Evolutionary conservation across 2,329 filamentous ascomycete genomes (phyloP).

Genomic region (Helminthosporium solani): DNA sequence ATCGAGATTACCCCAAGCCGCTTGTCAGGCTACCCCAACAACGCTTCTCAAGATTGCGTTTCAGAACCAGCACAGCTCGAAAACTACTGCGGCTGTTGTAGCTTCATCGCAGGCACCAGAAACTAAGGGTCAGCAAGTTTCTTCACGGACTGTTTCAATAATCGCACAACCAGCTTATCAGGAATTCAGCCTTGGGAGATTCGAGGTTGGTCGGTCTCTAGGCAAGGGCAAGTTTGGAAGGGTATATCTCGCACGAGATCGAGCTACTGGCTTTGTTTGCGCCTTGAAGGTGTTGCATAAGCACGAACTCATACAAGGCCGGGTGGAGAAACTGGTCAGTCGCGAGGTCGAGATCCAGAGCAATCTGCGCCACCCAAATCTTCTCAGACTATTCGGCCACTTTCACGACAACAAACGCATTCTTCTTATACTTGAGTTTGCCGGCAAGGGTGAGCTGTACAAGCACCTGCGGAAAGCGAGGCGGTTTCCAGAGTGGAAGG

Average conservation of each 20-base stretch:
- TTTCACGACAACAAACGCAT: conserved; percentile 87
- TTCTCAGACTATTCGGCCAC: conserved; percentile 79
- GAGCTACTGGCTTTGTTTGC: conserved; percentile 76
- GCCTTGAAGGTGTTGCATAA: conserved; percentile 85
- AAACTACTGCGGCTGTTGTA: neutral
- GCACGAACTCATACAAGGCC: conserved; percentile 74
- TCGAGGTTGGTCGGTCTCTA: conserved; percentile 82
- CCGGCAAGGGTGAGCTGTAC: conserved; percentile 83
- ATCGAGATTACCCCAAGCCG: too few species aligned
- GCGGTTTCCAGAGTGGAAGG: conserved; percentile 81
- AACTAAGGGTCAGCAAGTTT: neutral
- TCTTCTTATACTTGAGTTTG: conserved; percentile 83
- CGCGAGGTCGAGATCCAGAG: conserved; percentile 87
- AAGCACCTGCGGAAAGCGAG: conserved; percentile 78
- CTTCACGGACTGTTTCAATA: neutral
- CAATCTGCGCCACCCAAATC: conserved; percentile 81
- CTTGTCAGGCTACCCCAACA: too few species aligned
- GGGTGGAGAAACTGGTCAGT: conserved; percentile 81
- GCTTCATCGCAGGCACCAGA: neutral
- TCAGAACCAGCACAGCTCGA: neutral
- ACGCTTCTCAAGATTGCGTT: neutral
- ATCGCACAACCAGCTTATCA: conserved; percentile 10
- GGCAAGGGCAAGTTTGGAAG: conserved; percentile 87
- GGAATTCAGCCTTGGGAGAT: conserved; percentile 86
- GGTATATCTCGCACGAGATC: conserved; percentile 80